Evolutionary conservation across 2,329 filamentous ascomycete species (phyloP), one percentile per base, ranked within the genome.

Genomic region (Achaetomium macrosporum): DNA sequence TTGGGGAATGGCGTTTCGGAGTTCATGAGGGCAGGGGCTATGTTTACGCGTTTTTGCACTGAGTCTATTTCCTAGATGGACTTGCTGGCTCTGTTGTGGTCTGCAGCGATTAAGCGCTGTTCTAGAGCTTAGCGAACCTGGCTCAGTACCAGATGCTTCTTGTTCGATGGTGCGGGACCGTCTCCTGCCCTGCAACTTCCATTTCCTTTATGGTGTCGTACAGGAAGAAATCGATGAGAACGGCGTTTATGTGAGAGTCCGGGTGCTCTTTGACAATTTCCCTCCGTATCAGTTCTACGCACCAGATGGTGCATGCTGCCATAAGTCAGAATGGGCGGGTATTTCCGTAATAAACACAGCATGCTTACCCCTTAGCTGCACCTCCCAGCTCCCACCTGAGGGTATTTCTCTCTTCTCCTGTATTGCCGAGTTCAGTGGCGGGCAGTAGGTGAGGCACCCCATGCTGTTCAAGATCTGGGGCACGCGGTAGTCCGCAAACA

Each of bases 401-500:
- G 85, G 77, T 19, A 99, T 79, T 1, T 77, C 65, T 58, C 84
- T 78, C 48, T 81, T 78, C 29, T 77, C 74, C 31, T 79, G 77
- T 62, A 99, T 85, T 15, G 84, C 78, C 33, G 78, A 76, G 47
- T 90, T 84, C 42, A 99, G 73, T 0, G 84, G 78, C 0, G 93
- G 93, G 58, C 88, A 91, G 70, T 93, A 96, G 63, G 81, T 83
- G 46, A 99, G 72, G 53, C 90, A 92, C 16, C 88, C 88, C 42
- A 97, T 76, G 10, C 83, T 83, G 63, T 91, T 83, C 33, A 99
- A 79, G 61, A 96, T 93, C 71, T 99, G 93, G 13, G 95, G 95
- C 50, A 99, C 86, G 41, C 93, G 87, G 67, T 99, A 99, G 73
- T 99, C 93, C 65, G 93, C 91, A 74, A 99, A 99, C 85, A 97